Evolutionary conservation across 768 basidiomycete genomes (phyloP).

Genomic region (Termitomyces titanicus): DNA sequence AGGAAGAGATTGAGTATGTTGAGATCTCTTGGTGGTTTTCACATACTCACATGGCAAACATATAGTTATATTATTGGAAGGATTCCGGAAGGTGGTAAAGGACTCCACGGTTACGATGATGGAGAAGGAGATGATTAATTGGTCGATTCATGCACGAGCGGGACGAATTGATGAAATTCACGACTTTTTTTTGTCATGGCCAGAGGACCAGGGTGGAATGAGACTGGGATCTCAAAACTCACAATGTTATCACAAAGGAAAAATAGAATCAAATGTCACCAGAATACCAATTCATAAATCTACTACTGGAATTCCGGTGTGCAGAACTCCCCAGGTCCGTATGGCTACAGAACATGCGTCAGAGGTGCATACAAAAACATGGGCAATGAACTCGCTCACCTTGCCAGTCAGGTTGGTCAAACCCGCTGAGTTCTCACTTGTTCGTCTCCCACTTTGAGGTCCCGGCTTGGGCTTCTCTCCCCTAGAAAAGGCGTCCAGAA

Average conservation of each 20-base stretch:
- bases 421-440: slow-evolving; percentile 92
- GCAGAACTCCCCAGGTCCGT: slow-evolving; percentile 91
- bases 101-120: slow-evolving; percentile 70
- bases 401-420: slow-evolving; percentile 76
- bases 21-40: not conserved
- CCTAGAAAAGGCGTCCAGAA: slow-evolving; percentile 74
- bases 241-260: not conserved
- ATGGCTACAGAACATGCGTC: slow-evolving; percentile 55
- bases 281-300: not conserved
- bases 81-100: slow-evolving; percentile 72
- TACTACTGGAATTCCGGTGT: slow-evolving; percentile 71
- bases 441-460: slow-evolving; percentile 82
- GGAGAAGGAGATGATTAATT: slow-evolving; percentile 79
- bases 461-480: slow-evolving; percentile 92
- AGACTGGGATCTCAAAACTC: not conserved
- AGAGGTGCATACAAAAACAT: not conserved
- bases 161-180: slow-evolving; percentile 5
- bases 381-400: slow-evolving; percentile 36
- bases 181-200: not conserved
- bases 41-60: not conserved
- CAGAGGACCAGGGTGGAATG: not conserved
- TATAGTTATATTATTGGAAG: slow-evolving; percentile 64
- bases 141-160: not conserved
- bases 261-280: not conserved
- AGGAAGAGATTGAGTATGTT: slow-evolving; percentile 78